Percentiles rank a stretch among this genome's conserved stretches.
Evolutionary conservation across 83 land plant genomes (phyloP).

Genomic region (Picea abies): DNA sequence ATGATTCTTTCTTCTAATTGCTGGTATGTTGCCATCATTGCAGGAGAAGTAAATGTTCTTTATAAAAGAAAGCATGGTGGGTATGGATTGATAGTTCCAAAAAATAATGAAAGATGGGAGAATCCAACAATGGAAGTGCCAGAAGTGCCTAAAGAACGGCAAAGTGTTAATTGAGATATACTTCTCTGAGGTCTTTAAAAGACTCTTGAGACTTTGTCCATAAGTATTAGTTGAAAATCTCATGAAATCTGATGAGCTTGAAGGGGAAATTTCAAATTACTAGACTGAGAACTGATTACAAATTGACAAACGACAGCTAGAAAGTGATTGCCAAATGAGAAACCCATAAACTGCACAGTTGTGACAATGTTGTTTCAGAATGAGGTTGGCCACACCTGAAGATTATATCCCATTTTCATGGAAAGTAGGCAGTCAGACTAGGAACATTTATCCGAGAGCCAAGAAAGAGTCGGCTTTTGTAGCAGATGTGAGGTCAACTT

Average conservation of each 20-base stretch:
- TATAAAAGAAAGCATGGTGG: conserved; percentile 93
- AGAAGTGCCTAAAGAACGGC: neutral
- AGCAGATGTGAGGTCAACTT: no score
- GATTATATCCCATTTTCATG: neutral
- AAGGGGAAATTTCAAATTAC: conserved; percentile 2
- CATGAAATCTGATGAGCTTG: neutral
- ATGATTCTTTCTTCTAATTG: conserved; percentile 8
- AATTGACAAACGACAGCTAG: neutral
- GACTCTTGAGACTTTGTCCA: conserved; percentile 5
- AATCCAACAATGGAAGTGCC: conserved; percentile 5
- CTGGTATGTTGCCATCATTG: conserved; percentile 13
- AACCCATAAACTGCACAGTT: neutral
- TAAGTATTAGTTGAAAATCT: neutral
- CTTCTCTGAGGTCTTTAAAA: neutral
- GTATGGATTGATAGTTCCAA: conserved; percentile 91
- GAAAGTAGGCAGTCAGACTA: no score
- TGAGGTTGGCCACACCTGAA: neutral
- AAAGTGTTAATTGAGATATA: neutral
- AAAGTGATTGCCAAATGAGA: neutral
- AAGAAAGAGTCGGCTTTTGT: no score
- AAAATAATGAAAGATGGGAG: conserved; percentile 65
- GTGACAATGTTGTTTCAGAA: neutral
- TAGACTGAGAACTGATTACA: neutral
- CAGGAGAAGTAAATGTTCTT: conserved; percentile 93
- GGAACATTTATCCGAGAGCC: no score